Evolutionary conservation across 2,329 filamentous ascomycete species (phyloP), one percentile per base, ranked within the genome.

Genomic region (Acrocalymma vagum): DNA sequence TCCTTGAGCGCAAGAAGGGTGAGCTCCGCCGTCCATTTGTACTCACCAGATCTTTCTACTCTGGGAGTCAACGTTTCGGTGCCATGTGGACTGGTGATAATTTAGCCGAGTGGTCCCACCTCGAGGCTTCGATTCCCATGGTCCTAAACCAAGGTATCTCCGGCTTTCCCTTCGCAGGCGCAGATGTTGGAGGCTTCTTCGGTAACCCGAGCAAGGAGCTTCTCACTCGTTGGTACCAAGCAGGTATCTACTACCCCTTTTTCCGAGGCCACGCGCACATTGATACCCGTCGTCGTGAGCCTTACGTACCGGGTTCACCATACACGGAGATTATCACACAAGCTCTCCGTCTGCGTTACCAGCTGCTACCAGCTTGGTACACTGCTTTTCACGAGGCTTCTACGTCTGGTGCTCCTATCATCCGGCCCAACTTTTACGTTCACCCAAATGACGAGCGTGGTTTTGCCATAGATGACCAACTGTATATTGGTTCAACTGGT

Each of bases 51-150:
- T 88, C 92, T 1, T 99, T 95, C 76, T 99, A 86, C 66, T 83
- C 93, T 9, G 94, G 94, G 23, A 91, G 88, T 39, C 94, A 99
- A 73, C 85, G 93, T 41, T 76, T 90, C 27, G 90, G 90, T 50
- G 93, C 94, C 44, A 96, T 96, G 92, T 99, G 94, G 94, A 99
- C 94, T 14, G 94, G 94, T 46, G 94, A 99, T 67, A 99, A 99
- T 73, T 88, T 94, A 68, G 94, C 94, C 9, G 85, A 83, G 16
- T 99, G 94, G 94, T 84, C 86, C 13, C 92, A 97, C 63, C 81
- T 99, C 11, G 88, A 85, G n/a, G 88, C 86, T 1, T 88, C 91
- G 2, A 82, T 96, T 24, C 93, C 94, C 16, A 99, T 99, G 94
- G 78, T 96, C 16, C 77, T 99, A 26, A 94, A 88, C 69, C 89